These are phyloP conservation scores for Colletotrichum orchidophilum DNA, from an alignment of 2,329 filamentous ascomycete genomes.

Conservation along the genomic window DNA sequence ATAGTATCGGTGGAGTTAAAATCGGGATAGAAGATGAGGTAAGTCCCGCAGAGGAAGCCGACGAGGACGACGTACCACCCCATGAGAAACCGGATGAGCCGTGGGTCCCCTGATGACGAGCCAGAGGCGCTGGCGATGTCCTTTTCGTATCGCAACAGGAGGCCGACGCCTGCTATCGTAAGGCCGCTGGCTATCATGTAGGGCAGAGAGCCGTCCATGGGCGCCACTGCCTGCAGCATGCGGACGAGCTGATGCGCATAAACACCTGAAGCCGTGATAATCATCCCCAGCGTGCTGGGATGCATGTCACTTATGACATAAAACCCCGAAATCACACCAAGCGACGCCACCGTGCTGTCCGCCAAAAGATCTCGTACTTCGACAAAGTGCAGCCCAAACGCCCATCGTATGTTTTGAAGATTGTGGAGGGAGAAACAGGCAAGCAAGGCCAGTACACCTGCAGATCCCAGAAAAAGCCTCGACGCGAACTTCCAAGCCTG, in stretches of 20 bases:
- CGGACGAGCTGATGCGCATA: conserved; percentile 37
- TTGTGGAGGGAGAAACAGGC: conserved; percentile 42
- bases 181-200: conserved; percentile 10
- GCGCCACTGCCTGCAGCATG: conserved; percentile 6
- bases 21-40: conserved; percentile 28
- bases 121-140: conserved; percentile 14
- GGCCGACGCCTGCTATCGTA: conserved; percentile 29
- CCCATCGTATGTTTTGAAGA: conserved; percentile 40
- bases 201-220: conserved; percentile 11
- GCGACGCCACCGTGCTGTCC: conserved; percentile 40
- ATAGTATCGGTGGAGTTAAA: neutral
- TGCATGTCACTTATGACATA: conserved; percentile 41
- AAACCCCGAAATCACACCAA: conserved; percentile 39
- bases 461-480: conserved; percentile 37
- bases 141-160: conserved; percentile 31
- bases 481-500: conserved; percentile 38
- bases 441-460: conserved; percentile 38
- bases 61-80: conserved; percentile 27
- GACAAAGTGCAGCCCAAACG: conserved; percentile 41
- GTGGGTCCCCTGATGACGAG: neutral
- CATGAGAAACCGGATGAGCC: conserved; percentile 18
- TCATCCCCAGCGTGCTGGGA: conserved; percentile 40
- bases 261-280: conserved; percentile 37
- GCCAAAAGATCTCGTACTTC: conserved; percentile 42
- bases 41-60: conserved; percentile 28